Evolutionary conservation across 1,284 basidiomycete genomes (phyloP), one percentile per base, ranked within the genome.

Genomic region (Gomphus sp.): DNA sequence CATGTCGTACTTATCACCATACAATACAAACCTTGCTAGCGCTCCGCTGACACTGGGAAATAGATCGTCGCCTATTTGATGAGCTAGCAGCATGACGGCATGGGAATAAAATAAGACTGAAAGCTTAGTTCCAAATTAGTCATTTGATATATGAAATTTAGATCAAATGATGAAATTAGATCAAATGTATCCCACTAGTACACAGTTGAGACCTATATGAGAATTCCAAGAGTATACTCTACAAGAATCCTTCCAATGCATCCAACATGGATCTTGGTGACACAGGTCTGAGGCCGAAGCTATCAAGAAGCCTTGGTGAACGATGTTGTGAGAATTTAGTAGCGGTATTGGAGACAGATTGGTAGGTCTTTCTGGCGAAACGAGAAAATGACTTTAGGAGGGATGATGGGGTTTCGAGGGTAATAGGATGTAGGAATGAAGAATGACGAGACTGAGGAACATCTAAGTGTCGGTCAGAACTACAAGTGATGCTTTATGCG

Each of bases 241-340:
- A 71, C 59, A 73, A 64, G 66, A 78, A 79, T 1, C 67, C 66
- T 52, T 71, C 69, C 33, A 73, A 72, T n/a, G 70, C 70, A 4
- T 70, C 65, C 5, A 74, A 73, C 66, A 59, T 65, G 62, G 39
- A 63, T 62, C 12, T 70, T 59, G 64, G 66, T 55, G 60, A 85
- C 2, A 77, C 80, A 25, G 78, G 76, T 16, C 86, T 63, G 12
- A 87, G 73, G 1, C 75, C 75, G 1, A 75, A 71, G 3, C 82
- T 56, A n/a, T 61, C 59, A 12, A 56, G 73, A 4, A 53, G n/a
- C 22, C 36, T 31, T 22, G 78, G 75, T 14, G 65, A 62, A 11
- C 70, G 65, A 31, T 70, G 63, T 16, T 66, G 64, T 14, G 65
- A 67, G 33, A 66, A 56, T 10, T 59, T 60, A 36, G 68, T 66